Percentiles rank a stretch among this genome's conserved stretches.
These are phyloP conservation scores for Cytospora schulzeri DNA, from an alignment of 2,329 filamentous ascomycete genomes.

Conservation along the genomic window DNA sequence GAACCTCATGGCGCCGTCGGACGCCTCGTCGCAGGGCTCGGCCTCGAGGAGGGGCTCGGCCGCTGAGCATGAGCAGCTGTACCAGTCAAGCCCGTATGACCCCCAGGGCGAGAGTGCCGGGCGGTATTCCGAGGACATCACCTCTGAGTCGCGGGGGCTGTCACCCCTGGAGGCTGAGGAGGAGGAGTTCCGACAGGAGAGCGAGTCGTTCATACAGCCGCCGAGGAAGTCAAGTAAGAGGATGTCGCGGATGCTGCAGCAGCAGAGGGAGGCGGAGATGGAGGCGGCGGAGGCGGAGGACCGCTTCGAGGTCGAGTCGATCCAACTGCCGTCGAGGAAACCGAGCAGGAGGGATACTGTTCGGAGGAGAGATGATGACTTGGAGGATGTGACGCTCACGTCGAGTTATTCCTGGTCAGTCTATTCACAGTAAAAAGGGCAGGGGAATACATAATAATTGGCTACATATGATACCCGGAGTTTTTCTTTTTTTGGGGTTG, in stretches of 20 bases:
- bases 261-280: conserved; percentile 5
- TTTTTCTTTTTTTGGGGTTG: background rate
- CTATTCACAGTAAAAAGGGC: conserved; percentile 19
- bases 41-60: conserved; percentile 19
- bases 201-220: conserved; percentile 16
- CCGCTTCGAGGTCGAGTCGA: conserved; percentile 22
- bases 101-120: background rate
- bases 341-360: conserved; percentile 23
- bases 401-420: conserved; percentile 26
- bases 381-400: conserved; percentile 19
- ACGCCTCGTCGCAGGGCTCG: conserved; percentile 18
- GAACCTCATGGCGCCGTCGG: conserved; percentile 23
- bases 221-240: conserved; percentile 18
- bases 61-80: conserved; percentile 2
- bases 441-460: background rate
- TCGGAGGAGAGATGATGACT: conserved; percentile 6
- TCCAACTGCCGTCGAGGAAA: conserved; percentile 24
- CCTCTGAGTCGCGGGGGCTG: conserved; percentile 18
- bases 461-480: conserved; percentile 23
- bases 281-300: conserved; percentile 12
- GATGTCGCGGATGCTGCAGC: conserved; percentile 13
- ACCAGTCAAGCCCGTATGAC: background rate
- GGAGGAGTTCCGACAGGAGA: conserved; percentile 17
- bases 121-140: conserved; percentile 24
- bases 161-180: conserved; percentile 22